Conservation (phyloP, 139 green algal species). For the Chlorella sp. region DNA sequence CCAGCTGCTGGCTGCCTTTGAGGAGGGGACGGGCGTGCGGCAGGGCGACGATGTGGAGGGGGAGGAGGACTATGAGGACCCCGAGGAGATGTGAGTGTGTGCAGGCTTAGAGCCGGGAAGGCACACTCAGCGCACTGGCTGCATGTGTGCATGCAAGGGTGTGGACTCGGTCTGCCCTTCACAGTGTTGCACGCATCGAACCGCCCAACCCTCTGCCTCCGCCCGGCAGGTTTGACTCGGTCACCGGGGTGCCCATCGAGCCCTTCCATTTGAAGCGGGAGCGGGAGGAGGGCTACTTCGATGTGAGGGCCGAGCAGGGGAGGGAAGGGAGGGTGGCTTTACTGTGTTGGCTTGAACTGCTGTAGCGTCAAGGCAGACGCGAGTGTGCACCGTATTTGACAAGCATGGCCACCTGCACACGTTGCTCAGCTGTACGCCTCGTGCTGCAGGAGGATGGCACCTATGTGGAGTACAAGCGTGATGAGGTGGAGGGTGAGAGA, state of each 20-base stretch:
- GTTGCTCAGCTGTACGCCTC: not conserved
- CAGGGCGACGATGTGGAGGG: slow-evolving; percentile 75
- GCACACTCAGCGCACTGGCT: too few species aligned
- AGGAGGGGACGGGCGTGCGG: not conserved
- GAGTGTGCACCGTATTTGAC: too few species aligned
- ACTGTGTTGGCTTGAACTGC: not conserved
- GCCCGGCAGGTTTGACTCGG: slow-evolving; percentile 39
- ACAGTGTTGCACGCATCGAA: too few species aligned
- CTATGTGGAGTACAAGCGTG: slow-evolving; percentile 75
- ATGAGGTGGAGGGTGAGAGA: slow-evolving; percentile 65
- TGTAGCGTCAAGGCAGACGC: too few species aligned
- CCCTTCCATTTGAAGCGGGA: slow-evolving; percentile 86
- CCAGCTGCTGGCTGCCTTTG: slow-evolving; percentile 1
- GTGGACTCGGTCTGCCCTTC: too few species aligned
- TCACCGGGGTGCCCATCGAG: slow-evolving; percentile 78
- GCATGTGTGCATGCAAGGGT: too few species aligned
- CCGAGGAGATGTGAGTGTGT: slow-evolving; percentile 80
- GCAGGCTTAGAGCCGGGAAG: too few species aligned
- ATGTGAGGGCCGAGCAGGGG: slow-evolving; percentile 2
- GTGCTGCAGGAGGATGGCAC: slow-evolving; percentile 56
- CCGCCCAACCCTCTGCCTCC: too few species aligned
- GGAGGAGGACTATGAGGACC: slow-evolving; percentile 96
- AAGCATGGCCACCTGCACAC: not conserved
- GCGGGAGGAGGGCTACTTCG: slow-evolving; percentile 77
- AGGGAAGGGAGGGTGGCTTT: not conserved